Conservation (phyloP, 805 yeast genomes). For the Ogataea paradorogensis region DNA sequence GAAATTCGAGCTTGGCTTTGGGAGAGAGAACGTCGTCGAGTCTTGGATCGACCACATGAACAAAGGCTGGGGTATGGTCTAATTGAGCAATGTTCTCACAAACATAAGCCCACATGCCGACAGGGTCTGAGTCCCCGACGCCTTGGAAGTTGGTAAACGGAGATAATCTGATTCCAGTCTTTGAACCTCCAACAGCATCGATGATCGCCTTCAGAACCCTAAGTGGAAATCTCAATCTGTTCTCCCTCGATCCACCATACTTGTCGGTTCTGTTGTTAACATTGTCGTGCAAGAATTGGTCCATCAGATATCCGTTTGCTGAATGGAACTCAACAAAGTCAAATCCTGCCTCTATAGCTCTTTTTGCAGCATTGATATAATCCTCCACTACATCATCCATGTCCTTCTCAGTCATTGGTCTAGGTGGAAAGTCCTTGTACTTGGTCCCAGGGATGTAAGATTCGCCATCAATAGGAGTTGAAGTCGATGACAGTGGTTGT, state of each 20-base stretch:
- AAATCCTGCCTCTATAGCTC: conserved; percentile 37
- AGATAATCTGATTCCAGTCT: conserved; percentile 48
- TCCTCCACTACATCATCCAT: conserved; percentile 46
- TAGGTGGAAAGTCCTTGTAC: conserved; percentile 19
- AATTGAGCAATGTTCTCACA: conserved; percentile 36
- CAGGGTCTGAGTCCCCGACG: conserved; percentile 36
- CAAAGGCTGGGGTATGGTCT: conserved; percentile 30
- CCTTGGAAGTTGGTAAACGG: conserved; percentile 43
- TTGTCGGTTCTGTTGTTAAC: conserved; percentile 40
- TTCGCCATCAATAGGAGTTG: conserved; percentile 33
- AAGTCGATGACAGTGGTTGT: conserved; percentile 38
- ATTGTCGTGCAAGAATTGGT: conserved; percentile 38
- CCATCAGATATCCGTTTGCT: conserved; percentile 41
- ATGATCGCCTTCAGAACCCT: conserved; percentile 51
- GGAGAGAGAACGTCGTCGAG: conserved; percentile 52
- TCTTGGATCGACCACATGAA: conserved; percentile 53
- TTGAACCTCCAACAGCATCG: conserved; percentile 50
- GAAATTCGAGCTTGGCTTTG: conserved; percentile 11
- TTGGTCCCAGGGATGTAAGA: conserved; percentile 1
- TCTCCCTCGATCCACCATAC: conserved; percentile 43
- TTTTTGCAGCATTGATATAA: conserved; percentile 42
- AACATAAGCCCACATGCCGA: conserved; percentile 37
- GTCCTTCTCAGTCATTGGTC: conserved; percentile 33
- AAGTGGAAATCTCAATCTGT: conserved; percentile 38
- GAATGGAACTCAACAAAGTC: conserved; percentile 42